Evolutionary conservation across 441 rosid species (phyloP).

Genomic region (Erodium moschatum): DNA sequence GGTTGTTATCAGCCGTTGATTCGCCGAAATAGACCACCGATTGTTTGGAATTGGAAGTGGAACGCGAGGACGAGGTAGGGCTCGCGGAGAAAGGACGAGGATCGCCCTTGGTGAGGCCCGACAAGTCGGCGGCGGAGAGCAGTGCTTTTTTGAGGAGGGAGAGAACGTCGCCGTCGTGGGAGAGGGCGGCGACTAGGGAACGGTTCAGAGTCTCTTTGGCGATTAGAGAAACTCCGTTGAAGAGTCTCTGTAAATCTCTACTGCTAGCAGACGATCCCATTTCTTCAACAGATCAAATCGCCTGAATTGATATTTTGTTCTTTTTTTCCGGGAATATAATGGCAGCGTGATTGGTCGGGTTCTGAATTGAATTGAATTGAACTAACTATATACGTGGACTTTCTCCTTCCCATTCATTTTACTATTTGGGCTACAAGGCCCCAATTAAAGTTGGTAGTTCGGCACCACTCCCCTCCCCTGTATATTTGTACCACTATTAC

Average conservation of each 20-base stretch:
- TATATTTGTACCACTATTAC: too few species aligned
- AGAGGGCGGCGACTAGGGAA: conserved; percentile 34
- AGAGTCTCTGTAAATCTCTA: conserved; percentile 31
- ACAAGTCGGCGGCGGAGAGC: conserved; percentile 58
- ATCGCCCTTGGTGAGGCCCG: conserved; percentile 67
- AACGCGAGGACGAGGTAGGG: conserved; percentile 18
- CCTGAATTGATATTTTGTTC: too few species aligned
- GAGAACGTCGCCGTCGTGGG: conserved; percentile 47
- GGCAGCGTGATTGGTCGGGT: neutral
- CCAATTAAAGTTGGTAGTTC: too few species aligned
- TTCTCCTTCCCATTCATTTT: too few species aligned
- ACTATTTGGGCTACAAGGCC: too few species aligned
- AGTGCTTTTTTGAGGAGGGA: conserved; percentile 52
- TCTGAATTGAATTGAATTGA: too few species aligned
- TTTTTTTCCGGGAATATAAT: neutral
- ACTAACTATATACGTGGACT: too few species aligned
- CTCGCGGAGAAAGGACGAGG: conserved; percentile 39
- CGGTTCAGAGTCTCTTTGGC: conserved; percentile 61
- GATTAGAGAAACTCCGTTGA: conserved; percentile 55
- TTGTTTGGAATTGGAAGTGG: conserved; percentile 28
- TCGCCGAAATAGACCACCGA: conserved; percentile 54
- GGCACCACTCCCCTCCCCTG: too few species aligned
- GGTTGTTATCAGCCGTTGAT: neutral
- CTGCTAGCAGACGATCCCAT: neutral
- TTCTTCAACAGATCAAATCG: neutral